Conservation (phyloP, 2,329 filamentous ascomycete genomes). For the Phialemoniopsis sp. region DNA sequence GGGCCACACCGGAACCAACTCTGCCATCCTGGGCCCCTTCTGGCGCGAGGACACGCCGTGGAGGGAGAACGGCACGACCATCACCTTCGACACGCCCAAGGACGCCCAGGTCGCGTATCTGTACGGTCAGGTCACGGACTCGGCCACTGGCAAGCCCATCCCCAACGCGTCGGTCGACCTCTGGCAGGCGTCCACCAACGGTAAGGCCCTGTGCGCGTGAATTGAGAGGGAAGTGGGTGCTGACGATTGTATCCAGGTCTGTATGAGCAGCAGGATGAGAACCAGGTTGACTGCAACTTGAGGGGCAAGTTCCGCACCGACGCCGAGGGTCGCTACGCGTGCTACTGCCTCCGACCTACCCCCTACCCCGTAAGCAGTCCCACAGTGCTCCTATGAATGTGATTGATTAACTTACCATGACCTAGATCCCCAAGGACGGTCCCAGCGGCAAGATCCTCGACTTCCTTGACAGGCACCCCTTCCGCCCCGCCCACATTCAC, state of each 20-base stretch:
- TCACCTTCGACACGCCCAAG: conserved; percentile 35
- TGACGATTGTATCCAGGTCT: conserved; percentile 21
- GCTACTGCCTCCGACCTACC: conserved; percentile 59
- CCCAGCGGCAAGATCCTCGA: conserved; percentile 24
- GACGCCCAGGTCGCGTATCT: conserved; percentile 44
- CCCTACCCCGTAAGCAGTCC: conserved; percentile 43
- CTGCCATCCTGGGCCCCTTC: conserved; percentile 65
- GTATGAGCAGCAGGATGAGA: conserved; percentile 68
- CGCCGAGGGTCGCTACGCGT: conserved; percentile 56
- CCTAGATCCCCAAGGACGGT: conserved; percentile 7
- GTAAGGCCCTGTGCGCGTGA: conserved; percentile 36
- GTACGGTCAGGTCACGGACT: conserved; percentile 37
- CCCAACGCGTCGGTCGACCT: conserved; percentile 53
- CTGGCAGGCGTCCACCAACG: conserved; percentile 60
- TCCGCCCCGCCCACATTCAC: conserved; percentile 32
- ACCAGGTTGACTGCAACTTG: conserved; percentile 11
- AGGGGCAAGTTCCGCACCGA: conserved; percentile 22
- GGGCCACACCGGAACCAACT: conserved; percentile 41
- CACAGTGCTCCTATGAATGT: too few relatives aligned
- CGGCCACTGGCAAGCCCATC: conserved; percentile 47
- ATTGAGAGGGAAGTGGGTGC: conserved; percentile 20
- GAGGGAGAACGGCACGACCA: conserved; percentile 51
- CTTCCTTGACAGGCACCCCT: conserved; percentile 28
- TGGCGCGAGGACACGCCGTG: conserved; percentile 58
- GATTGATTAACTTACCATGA: not conserved